Evolutionary conservation across 2,329 filamentous ascomycete genomes (phyloP), one percentile per base, ranked within the genome.

Genomic region (Penicillium sp.): DNA sequence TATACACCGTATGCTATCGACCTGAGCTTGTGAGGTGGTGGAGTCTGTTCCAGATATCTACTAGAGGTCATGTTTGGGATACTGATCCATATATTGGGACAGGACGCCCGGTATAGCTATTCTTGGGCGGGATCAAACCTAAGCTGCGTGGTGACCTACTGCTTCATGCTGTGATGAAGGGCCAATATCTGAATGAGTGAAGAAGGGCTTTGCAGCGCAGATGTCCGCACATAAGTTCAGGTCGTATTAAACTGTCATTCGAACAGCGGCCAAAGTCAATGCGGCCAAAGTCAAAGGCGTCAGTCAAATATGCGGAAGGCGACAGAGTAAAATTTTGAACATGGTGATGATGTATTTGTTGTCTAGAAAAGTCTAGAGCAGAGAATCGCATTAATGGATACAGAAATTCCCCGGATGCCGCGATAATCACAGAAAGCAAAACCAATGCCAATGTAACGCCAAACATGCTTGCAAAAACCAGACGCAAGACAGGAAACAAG

Each of bases 1-100:
- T 74, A 73, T 39, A 71, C 75, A 6, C 75, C 75, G 16, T 78
- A 76, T 56, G 75, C 77, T 24, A 76, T 78, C 55, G 76, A 76
- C 75, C 75, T 2, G 65, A 70, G 41, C 67, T 75, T 24, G 55
- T 77, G 16, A 69, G 73, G 44, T 73, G 71, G 75, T 71, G 74
- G 4, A 54, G 53, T 59, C 18, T 31, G 4, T 33, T 24, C 18
- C 22, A n/a, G n/a, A n/a, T n/a, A 22, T 22, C 4, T 22, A 22
- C 22, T 22, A 31, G 27, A 31, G 27, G 27, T 31, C 7, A 6
- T 9, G 27, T 4, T 31, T 31, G 27, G 27, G 4, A 31, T 6
- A 9, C 27, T n/a, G 2, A 6, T 19, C 3, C 2, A 11, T 33
- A 31, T 31, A 1, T 7, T 9, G 27, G 27, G n/a, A 24, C 49